A percentile compares a stretch with the other conserved stretches of the same genome.
phyloP scores from a whole-genome alignment of 495 filamentous ascomycete genomes.

The Neurospora sp. region DNA sequence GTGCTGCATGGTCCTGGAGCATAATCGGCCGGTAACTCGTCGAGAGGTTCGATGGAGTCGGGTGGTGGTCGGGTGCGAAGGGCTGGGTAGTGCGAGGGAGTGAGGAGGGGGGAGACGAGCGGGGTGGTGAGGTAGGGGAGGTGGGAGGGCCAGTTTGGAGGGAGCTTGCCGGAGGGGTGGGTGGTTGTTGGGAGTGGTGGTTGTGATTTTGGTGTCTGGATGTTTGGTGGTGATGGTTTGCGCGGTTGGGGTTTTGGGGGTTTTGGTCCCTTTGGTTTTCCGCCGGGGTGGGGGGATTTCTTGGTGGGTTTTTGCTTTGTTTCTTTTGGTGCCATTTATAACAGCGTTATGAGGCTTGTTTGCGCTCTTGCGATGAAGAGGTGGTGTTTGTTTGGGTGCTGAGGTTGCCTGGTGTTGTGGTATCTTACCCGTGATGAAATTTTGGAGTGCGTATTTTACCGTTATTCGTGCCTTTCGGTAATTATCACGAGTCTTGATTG shows the following conservation, averaged over 20 bases:
- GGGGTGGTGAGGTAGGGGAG: slow-evolving; percentile 44
- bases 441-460: neutral
- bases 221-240: neutral
- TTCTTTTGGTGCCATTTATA: neutral
- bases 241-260: neutral
- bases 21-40: slow-evolving; percentile 26
- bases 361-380: neutral
- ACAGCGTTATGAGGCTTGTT: neutral
- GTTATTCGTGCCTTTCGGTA: neutral
- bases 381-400: neutral
- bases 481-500: neutral
- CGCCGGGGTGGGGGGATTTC: neutral
- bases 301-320: neutral
- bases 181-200: neutral
- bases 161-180: slow-evolving; percentile 8
- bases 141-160: slow-evolving; percentile 48
- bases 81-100: slow-evolving; percentile 23
- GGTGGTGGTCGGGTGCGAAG: slow-evolving; percentile 24
- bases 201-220: neutral
- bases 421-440: neutral
- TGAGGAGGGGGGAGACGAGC: slow-evolving; percentile 37
- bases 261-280: neutral
- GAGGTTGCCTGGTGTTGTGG: neutral
- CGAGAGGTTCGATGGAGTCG: slow-evolving; percentile 9
- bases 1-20: slow-evolving; percentile 30